Evolutionary conservation across 2,329 filamentous ascomycete genomes (phyloP).

Genomic region (Rhytidhysteron rufulum): DNA sequence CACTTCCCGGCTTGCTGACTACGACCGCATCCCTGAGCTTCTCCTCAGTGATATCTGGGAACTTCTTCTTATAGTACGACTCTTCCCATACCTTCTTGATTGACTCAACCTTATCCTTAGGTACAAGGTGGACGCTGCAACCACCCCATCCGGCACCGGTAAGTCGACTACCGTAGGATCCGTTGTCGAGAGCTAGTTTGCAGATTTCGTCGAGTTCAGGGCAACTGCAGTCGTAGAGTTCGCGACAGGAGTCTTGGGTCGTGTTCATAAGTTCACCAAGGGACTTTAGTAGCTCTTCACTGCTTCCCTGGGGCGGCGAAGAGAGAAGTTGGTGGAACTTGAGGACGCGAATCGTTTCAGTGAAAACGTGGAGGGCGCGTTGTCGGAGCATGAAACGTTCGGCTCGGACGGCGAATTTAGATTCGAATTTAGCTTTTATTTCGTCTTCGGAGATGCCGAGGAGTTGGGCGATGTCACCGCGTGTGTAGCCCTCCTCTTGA

Average conservation of each 20-base stretch:
- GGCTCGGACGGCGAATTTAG: conserved; percentile 83
- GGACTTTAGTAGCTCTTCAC: conserved; percentile 63
- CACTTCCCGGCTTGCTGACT: conserved; percentile 80
- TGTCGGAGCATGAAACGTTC: conserved; percentile 84
- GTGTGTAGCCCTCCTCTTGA: conserved; percentile 79
- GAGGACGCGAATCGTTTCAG: conserved; percentile 80
- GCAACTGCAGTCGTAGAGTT: conserved; percentile 87
- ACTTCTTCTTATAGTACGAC: conserved; percentile 76
- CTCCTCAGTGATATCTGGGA: conserved; percentile 65
- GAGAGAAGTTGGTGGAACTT: conserved; percentile 75
- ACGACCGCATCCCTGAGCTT: conserved; percentile 77
- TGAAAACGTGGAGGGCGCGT: conserved; percentile 85
- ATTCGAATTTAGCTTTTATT: conserved; percentile 74
- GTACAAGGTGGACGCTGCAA: conserved; percentile 89
- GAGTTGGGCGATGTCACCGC: conserved; percentile 73
- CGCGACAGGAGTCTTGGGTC: conserved; percentile 82
- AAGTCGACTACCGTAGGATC: conserved; percentile 78
- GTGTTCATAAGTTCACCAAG: conserved; percentile 84
- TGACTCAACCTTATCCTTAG: conserved; percentile 72
- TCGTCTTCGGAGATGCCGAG: conserved; percentile 67
- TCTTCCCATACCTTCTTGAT: conserved; percentile 74
- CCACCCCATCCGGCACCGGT: conserved; percentile 97
- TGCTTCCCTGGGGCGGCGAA: conserved; percentile 44
- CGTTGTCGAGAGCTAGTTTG: conserved; percentile 69
- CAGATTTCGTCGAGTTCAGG: conserved; percentile 90